A percentile compares a stretch with the other conserved stretches of the same genome.
These are phyloP conservation scores for Kalmusia sp. DNA, from an alignment of 2,329 filamentous ascomycete genomes.

Conservation along the genomic window DNA sequence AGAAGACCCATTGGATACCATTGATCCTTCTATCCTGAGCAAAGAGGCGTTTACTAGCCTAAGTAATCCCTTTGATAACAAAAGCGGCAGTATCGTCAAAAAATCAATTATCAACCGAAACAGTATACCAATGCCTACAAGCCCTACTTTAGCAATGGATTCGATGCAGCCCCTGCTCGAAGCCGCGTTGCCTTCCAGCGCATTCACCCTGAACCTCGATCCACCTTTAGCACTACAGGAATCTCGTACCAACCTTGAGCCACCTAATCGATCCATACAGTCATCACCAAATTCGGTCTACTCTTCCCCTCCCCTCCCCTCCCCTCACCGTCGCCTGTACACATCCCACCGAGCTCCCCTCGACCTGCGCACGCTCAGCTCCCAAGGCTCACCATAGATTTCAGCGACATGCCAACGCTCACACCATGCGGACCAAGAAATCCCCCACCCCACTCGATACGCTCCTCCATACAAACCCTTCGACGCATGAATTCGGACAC, in stretches of 20 bases:
- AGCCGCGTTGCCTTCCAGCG: conserved; percentile 26
- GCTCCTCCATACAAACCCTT: conserved; percentile 48
- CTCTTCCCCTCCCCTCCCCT: conserved; percentile 20
- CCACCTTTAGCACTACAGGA: conserved; percentile 9
- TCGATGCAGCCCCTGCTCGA: conserved; percentile 32
- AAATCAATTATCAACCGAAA: conserved; percentile 15
- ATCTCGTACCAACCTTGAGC: conserved; percentile 22
- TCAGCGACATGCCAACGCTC: conserved; percentile 30
- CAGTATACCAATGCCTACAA: conserved; percentile 22
- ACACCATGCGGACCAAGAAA: conserved; percentile 37
- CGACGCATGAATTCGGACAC: conserved; percentile 54
- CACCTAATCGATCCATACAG: conserved; percentile 1
- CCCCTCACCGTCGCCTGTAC: conserved; percentile 23
- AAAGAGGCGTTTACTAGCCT: conserved; percentile 29
- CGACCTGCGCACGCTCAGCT: conserved; percentile 28
- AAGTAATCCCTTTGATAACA: conserved; percentile 22
- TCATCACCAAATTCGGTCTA: conserved; percentile 28
- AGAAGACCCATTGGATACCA: conserved; percentile 30
- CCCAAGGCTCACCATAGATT: conserved; percentile 28
- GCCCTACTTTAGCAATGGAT: conserved; percentile 11
- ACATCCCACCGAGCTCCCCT: conserved; percentile 30
- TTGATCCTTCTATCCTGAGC: conserved; percentile 33
- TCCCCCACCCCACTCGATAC: conserved; percentile 45
- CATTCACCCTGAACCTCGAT: conserved; percentile 1
- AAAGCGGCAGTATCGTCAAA: conserved; percentile 13